Percentiles rank a stretch among this genome's conserved stretches.
Conservation (phyloP, 805 yeast species). For the Candida hungchunana region DNA sequence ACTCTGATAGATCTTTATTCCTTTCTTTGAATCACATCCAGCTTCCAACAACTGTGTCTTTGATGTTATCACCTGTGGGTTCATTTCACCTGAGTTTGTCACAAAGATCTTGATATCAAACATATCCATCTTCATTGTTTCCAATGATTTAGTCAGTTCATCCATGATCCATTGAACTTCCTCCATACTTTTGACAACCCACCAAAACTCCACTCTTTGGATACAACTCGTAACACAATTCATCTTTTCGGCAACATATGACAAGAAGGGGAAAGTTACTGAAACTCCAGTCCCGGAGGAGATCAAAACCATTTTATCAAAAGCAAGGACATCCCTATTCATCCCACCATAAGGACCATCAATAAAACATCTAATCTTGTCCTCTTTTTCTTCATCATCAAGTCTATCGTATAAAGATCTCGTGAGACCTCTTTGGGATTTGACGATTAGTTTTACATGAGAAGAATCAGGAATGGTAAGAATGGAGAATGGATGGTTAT, state of each 20-base stretch:
- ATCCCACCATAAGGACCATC: slow-evolving; percentile 62
- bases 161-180: slow-evolving; percentile 37
- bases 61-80: slow-evolving; percentile 1
- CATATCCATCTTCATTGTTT: no score
- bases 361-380: slow-evolving; percentile 32
- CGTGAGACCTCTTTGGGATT: slow-evolving; percentile 47
- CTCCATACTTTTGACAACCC: slow-evolving; percentile 37
- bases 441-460: slow-evolving; percentile 39
- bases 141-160: no score
- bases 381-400: slow-evolving; percentile 26
- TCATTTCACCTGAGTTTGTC: slow-evolving; percentile 28
- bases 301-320: slow-evolving; percentile 39
- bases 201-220: slow-evolving; percentile 35
- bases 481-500: slow-evolving; percentile 56
- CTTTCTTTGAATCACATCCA: background rate
- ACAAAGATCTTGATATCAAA: slow-evolving; percentile 26
- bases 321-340: slow-evolving; percentile 39
- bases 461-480: slow-evolving; percentile 29
- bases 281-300: slow-evolving; percentile 53
- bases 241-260: slow-evolving; percentile 18
- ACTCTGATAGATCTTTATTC: slow-evolving; percentile 8
- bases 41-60: background rate
- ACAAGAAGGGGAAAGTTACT: slow-evolving; percentile 42
- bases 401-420: slow-evolving; percentile 27
- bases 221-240: slow-evolving; percentile 16